phyloP scores from a whole-genome alignment of 495 filamentous ascomycete species.

The Trichoderma parareesei region DNA sequence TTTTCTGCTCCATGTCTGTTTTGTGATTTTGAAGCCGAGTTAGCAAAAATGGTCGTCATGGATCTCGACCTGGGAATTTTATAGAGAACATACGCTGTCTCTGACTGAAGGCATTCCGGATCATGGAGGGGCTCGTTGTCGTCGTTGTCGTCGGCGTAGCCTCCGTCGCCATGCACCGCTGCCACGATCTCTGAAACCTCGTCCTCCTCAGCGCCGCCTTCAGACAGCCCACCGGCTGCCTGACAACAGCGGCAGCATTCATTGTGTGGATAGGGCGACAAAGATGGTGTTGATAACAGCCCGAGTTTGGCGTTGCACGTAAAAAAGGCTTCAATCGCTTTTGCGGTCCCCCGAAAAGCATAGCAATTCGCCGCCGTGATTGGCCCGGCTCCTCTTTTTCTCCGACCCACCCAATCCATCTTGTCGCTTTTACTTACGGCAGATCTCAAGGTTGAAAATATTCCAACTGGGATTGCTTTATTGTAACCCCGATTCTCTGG shows the following conservation, averaged over 20 bases:
- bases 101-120: conserved; percentile 9
- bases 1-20: background rate
- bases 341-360: background rate
- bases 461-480: background rate
- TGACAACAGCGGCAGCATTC: conserved; percentile 44
- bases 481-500: background rate
- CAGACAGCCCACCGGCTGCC: conserved; percentile 62
- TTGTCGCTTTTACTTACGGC: background rate
- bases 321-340: no score
- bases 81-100: conserved; percentile 17
- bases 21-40: conserved; percentile 5
- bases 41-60: background rate
- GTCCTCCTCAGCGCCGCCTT: conserved; percentile 46
- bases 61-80: no score
- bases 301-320: no score
- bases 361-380: conserved; percentile 3
- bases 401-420: conserved; percentile 1
- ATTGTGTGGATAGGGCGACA: conserved; percentile 29
- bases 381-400: conserved; percentile 19
- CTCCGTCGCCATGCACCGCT: conserved; percentile 30
- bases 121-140: conserved; percentile 20
- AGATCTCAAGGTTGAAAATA: no score
- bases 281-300: no score
- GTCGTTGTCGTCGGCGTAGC: conserved; percentile 6
- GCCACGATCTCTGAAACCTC: conserved; percentile 31